phyloP scores from a whole-genome alignment of 2,329 filamentous ascomycete species.

The Pseudophaeomoniella oleicola region DNA sequence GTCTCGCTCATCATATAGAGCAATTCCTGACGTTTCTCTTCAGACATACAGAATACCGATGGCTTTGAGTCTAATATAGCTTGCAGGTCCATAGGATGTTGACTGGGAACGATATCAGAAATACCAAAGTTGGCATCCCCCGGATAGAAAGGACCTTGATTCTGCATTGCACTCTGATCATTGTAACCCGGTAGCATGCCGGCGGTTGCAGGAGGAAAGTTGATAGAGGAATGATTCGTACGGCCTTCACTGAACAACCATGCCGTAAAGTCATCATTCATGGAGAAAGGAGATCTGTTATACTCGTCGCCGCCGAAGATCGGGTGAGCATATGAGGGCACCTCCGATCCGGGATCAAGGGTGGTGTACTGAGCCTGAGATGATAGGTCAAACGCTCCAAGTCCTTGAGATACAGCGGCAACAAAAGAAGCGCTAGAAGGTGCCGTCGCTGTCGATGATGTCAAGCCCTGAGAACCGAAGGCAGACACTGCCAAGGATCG shows the following conservation, averaged over 20 bases:
- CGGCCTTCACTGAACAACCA: constrained; percentile 65
- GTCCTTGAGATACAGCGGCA: constrained; percentile 13
- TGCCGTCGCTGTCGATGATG: constrained; percentile 11
- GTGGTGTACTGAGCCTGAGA: constrained; percentile 12
- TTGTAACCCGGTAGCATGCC: constrained; percentile 25
- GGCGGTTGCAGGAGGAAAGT: constrained; percentile 22
- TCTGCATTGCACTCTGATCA: constrained; percentile 25
- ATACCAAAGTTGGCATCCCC: constrained; percentile 14
- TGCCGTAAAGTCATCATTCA: constrained; percentile 75
- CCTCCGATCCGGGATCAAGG: constrained; percentile 13
- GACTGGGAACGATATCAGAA: constrained; percentile 36
- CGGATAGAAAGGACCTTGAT: constrained; percentile 33
- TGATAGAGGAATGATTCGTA: constrained; percentile 38
- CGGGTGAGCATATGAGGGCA: constrained; percentile 45
- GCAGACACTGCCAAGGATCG: constrained; percentile 4
- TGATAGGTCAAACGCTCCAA: constrained; percentile 14
- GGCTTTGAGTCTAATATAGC: constrained; percentile 68
- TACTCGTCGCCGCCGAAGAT: constrained; percentile 76
- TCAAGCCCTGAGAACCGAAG: constrained; percentile 1
- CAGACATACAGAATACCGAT: constrained; percentile 67
- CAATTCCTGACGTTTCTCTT: constrained; percentile 73
- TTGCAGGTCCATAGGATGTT: constrained; percentile 81
- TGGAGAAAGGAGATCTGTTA: constrained; percentile 74
- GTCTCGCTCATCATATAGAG: constrained; percentile 66
- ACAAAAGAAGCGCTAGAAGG: constrained; percentile 14